Conservation (phyloP, 1,139 yeast species). For the Magnusiomyces magnusii region DNA sequence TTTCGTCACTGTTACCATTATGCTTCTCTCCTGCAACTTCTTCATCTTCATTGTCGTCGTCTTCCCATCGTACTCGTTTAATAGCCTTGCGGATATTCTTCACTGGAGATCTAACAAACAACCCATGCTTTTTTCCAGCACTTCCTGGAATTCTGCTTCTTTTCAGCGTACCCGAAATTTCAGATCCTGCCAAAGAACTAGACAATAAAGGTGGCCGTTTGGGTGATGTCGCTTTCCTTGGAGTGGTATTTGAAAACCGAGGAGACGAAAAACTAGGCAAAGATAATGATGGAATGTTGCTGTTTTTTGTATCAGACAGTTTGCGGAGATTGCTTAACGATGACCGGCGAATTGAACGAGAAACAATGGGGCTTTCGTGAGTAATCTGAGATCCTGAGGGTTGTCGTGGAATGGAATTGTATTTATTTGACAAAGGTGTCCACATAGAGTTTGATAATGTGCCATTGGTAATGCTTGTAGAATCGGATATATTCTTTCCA, state of each 20-base stretch:
- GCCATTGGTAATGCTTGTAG: neutral
- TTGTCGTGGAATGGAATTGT: neutral
- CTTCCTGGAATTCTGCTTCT: neutral
- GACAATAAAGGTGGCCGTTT: neutral
- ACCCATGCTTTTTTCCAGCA: neutral
- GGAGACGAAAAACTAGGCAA: neutral
- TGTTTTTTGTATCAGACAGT: neutral
- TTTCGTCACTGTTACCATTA: neutral
- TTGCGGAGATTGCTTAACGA: neutral
- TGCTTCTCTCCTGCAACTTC: neutral
- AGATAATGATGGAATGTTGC: neutral
- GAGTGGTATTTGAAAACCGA: neutral
- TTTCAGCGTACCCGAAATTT: neutral
- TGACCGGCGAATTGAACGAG: neutral
- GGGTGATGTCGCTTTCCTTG: neutral
- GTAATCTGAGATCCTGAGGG: neutral
- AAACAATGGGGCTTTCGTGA: neutral
- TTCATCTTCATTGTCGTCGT: neutral
- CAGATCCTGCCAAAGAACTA: neutral
- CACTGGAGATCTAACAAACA: slow-evolving; percentile 18
- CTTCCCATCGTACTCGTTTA: slow-evolving; percentile 29
- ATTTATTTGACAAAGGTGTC: neutral
- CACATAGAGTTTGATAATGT: neutral
- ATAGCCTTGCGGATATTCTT: slow-evolving; percentile 19
- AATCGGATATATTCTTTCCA: neutral